A percentile compares a stretch with the other conserved stretches of the same genome.
Conservation (phyloP, 768 basidiomycete species). For the Kwoniella sp. region DNA sequence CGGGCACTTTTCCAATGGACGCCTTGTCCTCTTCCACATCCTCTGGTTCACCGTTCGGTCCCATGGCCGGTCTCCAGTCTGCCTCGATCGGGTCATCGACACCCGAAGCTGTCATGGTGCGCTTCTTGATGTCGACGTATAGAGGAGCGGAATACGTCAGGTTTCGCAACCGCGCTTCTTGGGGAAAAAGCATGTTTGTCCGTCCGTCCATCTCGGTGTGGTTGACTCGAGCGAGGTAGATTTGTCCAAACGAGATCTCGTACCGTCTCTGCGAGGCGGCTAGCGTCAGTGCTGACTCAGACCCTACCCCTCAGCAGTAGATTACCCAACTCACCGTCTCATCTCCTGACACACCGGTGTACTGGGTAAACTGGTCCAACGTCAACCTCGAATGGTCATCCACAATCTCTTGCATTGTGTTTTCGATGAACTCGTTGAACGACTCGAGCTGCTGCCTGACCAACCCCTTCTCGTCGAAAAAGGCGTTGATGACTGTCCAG, state of each 20-base stretch:
- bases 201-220: slow-evolving; percentile 94
- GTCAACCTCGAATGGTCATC: slow-evolving; percentile 95
- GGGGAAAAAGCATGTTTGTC: slow-evolving; percentile 88
- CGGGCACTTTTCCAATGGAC: slow-evolving; percentile 75
- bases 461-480: slow-evolving; percentile 95
- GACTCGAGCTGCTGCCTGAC: slow-evolving; percentile 96
- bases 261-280: slow-evolving; percentile 76
- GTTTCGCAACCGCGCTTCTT: slow-evolving; percentile 90
- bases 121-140: slow-evolving; percentile 92
- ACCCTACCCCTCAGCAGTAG: background rate
- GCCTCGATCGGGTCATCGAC: slow-evolving; percentile 70
- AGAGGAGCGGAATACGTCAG: slow-evolving; percentile 93
- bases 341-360: slow-evolving; percentile 73
- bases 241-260: slow-evolving; percentile 95
- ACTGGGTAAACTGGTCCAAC: slow-evolving; percentile 92
- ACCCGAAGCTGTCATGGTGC: slow-evolving; percentile 66
- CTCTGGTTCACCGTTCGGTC: slow-evolving; percentile 35
- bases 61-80: slow-evolving; percentile 57
- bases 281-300: background rate
- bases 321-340: slow-evolving; percentile 43
- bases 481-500: slow-evolving; percentile 78
- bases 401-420: slow-evolving; percentile 98
- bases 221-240: slow-evolving; percentile 90
- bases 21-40: slow-evolving; percentile 60
- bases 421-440: slow-evolving; percentile 98